Evolutionary conservation across 1,284 basidiomycete genomes (phyloP), one percentile per base, ranked within the genome.

Genomic region (Ceratorhiza oryzae-sativae): DNA sequence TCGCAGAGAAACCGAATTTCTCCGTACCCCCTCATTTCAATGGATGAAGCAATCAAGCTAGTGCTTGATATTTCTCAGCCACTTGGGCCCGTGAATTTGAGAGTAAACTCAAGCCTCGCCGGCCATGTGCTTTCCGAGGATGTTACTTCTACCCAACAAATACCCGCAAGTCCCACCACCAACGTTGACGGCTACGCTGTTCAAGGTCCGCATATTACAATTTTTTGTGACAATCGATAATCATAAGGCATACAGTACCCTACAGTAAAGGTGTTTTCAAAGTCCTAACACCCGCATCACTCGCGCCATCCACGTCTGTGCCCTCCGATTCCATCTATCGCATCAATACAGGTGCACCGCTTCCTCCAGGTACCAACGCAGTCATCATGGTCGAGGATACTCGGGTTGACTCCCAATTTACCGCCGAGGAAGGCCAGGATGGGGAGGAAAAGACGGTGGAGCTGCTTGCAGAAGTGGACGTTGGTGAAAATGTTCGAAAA

Each of bases 311-410:
- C 41, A 76, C 78, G 10, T 76, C 81, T 1, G 78, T 92, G 1
- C 87, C 88, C 0, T 73, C 77, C 3, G 86, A 85, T 5, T 80
- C 80, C 9, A 84, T 93, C 70, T 92, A 88, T 78, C 87, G 92
- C 53, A 86, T 95, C 79, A 93, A 92, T 80, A 92, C 90, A 0
- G 91, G 93, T 5, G 89, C 87, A 1, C 87, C 91, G 0, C 81
- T 96, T 1, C 94, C 94, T 0, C 78, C 80, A 0, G 92, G 91
- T 1, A 82, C 90, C 6, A 90, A 95, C 77, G 82, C 92, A 0
- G 89, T 95, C 0, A 89, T 96, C 78, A 95, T 95, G 93, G 94
- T 96, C 18, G 94, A 96, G 80, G 94, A 96, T 77, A 95, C 94
- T 0, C 86, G 87, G 68, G 71, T 63, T 36, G 60, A 53, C 9